Evolutionary conservation across 495 filamentous ascomycete genomes (phyloP).

Genomic region (Penicillium taxi): DNA sequence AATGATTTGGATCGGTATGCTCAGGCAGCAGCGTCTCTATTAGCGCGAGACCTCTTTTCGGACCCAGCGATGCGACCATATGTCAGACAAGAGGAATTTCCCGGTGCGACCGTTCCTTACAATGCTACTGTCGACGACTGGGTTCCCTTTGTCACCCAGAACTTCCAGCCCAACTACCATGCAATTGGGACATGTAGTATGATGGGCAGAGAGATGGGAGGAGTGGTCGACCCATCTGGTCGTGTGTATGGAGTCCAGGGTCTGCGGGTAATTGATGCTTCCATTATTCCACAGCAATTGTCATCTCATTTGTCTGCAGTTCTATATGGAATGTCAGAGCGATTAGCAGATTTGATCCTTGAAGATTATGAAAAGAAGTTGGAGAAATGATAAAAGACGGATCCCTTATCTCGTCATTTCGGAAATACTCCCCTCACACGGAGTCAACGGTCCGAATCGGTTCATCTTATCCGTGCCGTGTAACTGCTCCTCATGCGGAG

Average conservation of each 20-base stretch:
- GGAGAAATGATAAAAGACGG: neutral
- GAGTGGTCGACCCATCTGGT: constrained; percentile 28
- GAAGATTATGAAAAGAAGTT: constrained; percentile 4
- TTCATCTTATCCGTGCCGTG: too few relatives aligned
- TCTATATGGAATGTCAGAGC: constrained; percentile 35
- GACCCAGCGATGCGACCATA: neutral
- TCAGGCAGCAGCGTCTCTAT: neutral
- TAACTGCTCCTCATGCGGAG: too few relatives aligned
- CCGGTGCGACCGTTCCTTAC: constrained; percentile 31
- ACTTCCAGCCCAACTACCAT: constrained; percentile 27
- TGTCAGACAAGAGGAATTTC: constrained; percentile 9
- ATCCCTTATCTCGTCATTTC: too few relatives aligned
- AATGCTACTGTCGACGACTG: constrained; percentile 38
- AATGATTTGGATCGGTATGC: neutral
- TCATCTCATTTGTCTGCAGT: constrained; percentile 14
- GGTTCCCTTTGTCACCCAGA: constrained; percentile 1
- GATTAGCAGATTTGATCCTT: constrained; percentile 13
- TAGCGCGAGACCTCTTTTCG: neutral
- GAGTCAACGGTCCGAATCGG: neutral
- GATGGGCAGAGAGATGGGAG: constrained; percentile 32
- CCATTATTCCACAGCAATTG: constrained; percentile 24
- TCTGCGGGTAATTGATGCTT: constrained; percentile 30
- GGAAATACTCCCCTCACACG: neutral
- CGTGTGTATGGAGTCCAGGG: neutral
- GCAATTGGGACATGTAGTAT: constrained; percentile 37